These are phyloP conservation scores for Penicillium dipodomyicola DNA, from an alignment of 495 filamentous ascomycete genomes.

Conservation along the genomic window DNA sequence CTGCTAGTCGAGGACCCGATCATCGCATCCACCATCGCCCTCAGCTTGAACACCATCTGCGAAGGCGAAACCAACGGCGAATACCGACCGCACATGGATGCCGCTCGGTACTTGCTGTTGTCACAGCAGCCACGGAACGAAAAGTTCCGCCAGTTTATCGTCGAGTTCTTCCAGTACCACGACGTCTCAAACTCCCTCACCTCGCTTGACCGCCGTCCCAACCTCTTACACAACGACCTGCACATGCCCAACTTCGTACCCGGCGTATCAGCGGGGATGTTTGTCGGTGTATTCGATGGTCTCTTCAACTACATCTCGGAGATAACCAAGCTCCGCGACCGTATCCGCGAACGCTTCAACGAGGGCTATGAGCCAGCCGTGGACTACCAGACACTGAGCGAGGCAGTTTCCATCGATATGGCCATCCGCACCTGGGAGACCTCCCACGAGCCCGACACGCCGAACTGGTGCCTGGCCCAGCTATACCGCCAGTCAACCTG, in stretches of 20 bases:
- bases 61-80: slow-evolving; percentile 74
- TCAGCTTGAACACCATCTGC: slow-evolving; percentile 76
- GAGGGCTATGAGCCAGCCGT: slow-evolving; percentile 65
- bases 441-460: slow-evolving; percentile 63
- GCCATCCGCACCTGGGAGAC: slow-evolving; percentile 76
- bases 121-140: slow-evolving; percentile 58
- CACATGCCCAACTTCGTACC: slow-evolving; percentile 68
- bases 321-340: slow-evolving; percentile 75
- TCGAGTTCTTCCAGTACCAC: slow-evolving; percentile 93
- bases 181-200: slow-evolving; percentile 81
- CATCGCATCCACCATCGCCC: slow-evolving; percentile 79
- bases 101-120: slow-evolving; percentile 68
- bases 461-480: slow-evolving; percentile 71
- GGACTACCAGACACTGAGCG: slow-evolving; percentile 69
- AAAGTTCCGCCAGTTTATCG: slow-evolving; percentile 74
- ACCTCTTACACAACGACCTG: slow-evolving; percentile 59
- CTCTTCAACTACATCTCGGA: slow-evolving; percentile 77
- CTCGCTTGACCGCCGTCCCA: slow-evolving; percentile 55
- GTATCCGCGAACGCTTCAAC: slow-evolving; percentile 65
- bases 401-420: slow-evolving; percentile 74
- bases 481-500: slow-evolving; percentile 89
- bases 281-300: slow-evolving; percentile 85
- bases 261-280: slow-evolving; percentile 66
- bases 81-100: slow-evolving; percentile 78
- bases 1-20: slow-evolving; percentile 53